A percentile compares a stretch with the other conserved stretches of the same genome.
These are phyloP conservation scores for Sclerotiophoma versabilis DNA, from an alignment of 2,329 filamentous ascomycete genomes.

Conservation along the genomic window DNA sequence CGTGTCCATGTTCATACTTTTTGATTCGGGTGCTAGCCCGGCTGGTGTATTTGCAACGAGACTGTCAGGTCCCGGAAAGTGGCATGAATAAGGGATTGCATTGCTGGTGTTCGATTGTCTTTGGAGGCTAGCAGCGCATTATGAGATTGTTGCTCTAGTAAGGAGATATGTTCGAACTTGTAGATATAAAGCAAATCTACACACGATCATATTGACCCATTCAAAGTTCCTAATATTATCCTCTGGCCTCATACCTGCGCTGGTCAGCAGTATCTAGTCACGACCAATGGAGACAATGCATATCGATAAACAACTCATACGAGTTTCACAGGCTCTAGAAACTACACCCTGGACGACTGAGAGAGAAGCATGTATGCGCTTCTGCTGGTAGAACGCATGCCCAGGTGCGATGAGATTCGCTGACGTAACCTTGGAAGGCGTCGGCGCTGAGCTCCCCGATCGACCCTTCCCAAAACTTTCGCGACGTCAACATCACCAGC, in stretches of 20 bases:
- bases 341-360: no score
- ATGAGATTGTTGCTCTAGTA: not conserved
- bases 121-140: not conserved
- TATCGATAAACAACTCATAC: no score
- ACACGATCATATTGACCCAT: not conserved
- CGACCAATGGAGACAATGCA: no score
- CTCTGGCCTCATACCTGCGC: no score
- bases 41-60: slow-evolving; percentile 21
- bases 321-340: no score
- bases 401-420: not conserved
- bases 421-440: slow-evolving; percentile 1
- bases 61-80: slow-evolving; percentile 21
- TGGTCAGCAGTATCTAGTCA: no score
- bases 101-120: slow-evolving; percentile 12
- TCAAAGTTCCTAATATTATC: no score
- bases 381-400: not conserved
- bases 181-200: slow-evolving; percentile 4
- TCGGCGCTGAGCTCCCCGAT: slow-evolving; percentile 16
- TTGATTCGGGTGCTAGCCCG: slow-evolving; percentile 42
- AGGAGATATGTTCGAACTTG: not conserved
- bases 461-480: slow-evolving; percentile 33
- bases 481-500: slow-evolving; percentile 26
- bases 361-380: not conserved
- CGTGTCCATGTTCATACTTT: slow-evolving; percentile 41
- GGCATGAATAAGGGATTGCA: slow-evolving; percentile 18